Conservation (phyloP, 768 basidiomycete genomes). For the Lactifluus volemus region DNA sequence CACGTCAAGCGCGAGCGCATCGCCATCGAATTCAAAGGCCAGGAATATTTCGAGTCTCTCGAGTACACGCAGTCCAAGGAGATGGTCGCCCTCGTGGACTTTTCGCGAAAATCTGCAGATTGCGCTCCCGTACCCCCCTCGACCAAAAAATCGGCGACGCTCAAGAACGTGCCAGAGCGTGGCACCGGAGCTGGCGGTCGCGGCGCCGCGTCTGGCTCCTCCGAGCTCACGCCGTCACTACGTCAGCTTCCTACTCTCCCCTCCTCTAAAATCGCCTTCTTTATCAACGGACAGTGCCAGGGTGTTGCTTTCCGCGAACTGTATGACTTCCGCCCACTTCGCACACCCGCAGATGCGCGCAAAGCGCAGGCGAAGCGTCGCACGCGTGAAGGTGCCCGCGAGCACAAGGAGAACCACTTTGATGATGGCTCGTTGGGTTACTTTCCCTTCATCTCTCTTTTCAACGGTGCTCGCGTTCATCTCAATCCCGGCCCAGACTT, state of each 20-base stretch:
- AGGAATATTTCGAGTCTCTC: slow-evolving; percentile 84
- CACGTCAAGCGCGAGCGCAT: slow-evolving; percentile 83
- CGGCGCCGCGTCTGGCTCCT: slow-evolving; percentile 32
- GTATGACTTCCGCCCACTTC: slow-evolving; percentile 83
- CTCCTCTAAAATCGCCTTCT: slow-evolving; percentile 77
- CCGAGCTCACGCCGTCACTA: slow-evolving; percentile 27
- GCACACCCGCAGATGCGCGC: slow-evolving; percentile 47
- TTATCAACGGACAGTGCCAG: slow-evolving; percentile 82
- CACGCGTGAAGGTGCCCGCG: slow-evolving; percentile 52
- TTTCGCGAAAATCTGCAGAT: slow-evolving; percentile 22
- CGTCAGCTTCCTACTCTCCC: slow-evolving; percentile 62
- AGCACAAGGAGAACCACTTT: slow-evolving; percentile 75
- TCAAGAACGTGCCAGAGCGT: slow-evolving; percentile 57
- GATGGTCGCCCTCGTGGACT: slow-evolving; percentile 84
- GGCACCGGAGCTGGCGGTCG: slow-evolving; percentile 9
- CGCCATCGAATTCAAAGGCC: slow-evolving; percentile 92
- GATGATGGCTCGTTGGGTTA: slow-evolving; percentile 96
- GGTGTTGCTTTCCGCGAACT: slow-evolving; percentile 80
- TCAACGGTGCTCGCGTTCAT: slow-evolving; percentile 76
- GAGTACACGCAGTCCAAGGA: slow-evolving; percentile 76
- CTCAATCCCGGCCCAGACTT: slow-evolving; percentile 89
- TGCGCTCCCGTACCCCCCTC: slow-evolving; percentile 46
- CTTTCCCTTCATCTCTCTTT: slow-evolving; percentile 90
- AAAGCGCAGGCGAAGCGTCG: slow-evolving; percentile 60
- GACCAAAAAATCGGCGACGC: slow-evolving; percentile 56